These are phyloP conservation scores for Violaceomyces palustris DNA, from an alignment of 1,284 basidiomycete species.

Conservation along the genomic window DNA sequence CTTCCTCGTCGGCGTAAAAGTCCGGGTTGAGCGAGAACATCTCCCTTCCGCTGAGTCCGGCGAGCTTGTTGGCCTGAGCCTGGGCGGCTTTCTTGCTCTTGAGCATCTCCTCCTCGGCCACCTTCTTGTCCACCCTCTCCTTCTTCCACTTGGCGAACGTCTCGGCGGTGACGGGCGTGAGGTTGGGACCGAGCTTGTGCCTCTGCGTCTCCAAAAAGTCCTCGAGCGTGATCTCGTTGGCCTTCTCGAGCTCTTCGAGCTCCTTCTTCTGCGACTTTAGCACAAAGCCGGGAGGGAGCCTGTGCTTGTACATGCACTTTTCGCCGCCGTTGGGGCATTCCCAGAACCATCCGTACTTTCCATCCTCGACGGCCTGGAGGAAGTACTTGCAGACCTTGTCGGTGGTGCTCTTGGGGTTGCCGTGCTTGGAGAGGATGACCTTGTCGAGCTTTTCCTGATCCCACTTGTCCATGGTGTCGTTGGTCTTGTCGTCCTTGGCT, in stretches of 20 bases:
- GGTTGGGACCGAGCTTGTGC: slow-evolving; percentile 61
- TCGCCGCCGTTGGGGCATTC: slow-evolving; percentile 58
- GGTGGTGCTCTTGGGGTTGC: slow-evolving; percentile 85
- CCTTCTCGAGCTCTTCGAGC: slow-evolving; percentile 68
- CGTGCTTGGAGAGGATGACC: slow-evolving; percentile 81
- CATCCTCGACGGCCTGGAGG: slow-evolving; percentile 89
- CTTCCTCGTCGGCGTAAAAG: slow-evolving; percentile 71
- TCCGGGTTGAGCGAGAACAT: slow-evolving; percentile 89
- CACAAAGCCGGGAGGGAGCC: slow-evolving; percentile 78
- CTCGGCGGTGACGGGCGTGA: slow-evolving; percentile 94
- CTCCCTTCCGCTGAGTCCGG: slow-evolving; percentile 91
- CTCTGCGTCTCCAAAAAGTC: slow-evolving; percentile 99
- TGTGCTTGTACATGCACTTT: slow-evolving; percentile 89
- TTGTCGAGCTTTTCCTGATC: slow-evolving; percentile 84
- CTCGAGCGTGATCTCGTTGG: slow-evolving; percentile 78
- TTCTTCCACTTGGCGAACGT: slow-evolving; percentile 92
- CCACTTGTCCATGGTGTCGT: slow-evolving; percentile 96
- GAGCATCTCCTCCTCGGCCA: slow-evolving; percentile 81
- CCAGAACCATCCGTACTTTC: slow-evolving; percentile 92
- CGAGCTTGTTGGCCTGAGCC: slow-evolving; percentile 80
- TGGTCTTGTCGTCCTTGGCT: slow-evolving; percentile 56
- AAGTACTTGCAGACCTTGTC: slow-evolving; percentile 95
- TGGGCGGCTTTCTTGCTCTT: slow-evolving; percentile 81
- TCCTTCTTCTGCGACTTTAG: slow-evolving; percentile 75
- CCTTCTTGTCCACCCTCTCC: slow-evolving; percentile 57